Evolutionary conservation across 176 grass and related monocot genomes (phyloP).

Genomic region (Carex myosuroides): DNA sequence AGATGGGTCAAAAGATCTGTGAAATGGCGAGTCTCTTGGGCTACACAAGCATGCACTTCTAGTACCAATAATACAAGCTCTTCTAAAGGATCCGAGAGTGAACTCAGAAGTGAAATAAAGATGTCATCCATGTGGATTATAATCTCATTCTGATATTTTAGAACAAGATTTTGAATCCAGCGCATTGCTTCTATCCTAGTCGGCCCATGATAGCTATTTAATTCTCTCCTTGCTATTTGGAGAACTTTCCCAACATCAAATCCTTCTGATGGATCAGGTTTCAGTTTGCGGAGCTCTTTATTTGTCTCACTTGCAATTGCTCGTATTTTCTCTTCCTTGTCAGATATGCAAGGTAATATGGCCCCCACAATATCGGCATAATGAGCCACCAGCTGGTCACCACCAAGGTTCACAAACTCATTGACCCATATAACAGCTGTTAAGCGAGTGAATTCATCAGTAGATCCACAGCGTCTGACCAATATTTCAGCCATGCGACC

Average conservation of each 20-base stretch:
- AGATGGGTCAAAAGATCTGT: constrained; percentile 58
- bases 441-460: constrained; percentile 93
- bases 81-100: constrained; percentile 88
- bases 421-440: constrained; percentile 97
- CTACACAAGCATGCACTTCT: constrained; percentile 84
- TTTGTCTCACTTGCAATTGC: constrained; percentile 94
- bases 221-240: constrained; percentile 79
- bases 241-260: constrained; percentile 82
- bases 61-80: constrained; percentile 77
- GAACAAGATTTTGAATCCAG: constrained; percentile 69
- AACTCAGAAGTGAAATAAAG: constrained; percentile 77
- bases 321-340: constrained; percentile 91
- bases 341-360: constrained; percentile 95
- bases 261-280: constrained; percentile 73
- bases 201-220: constrained; percentile 63
- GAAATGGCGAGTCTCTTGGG: constrained; percentile 73
- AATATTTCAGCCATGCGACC: constrained; percentile 99
- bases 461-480: constrained; percentile 72
- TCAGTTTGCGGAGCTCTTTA: constrained; percentile 76
- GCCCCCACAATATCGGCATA: constrained; percentile 90
- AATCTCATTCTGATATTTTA: constrained; percentile 62
- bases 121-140: constrained; percentile 63
- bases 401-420: constrained; percentile 93
- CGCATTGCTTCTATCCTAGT: constrained; percentile 87
- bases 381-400: constrained; percentile 88